Base-by-base conservation (phyloP, 768 basidiomycete species). In the Lactarius psammicola region DNA sequence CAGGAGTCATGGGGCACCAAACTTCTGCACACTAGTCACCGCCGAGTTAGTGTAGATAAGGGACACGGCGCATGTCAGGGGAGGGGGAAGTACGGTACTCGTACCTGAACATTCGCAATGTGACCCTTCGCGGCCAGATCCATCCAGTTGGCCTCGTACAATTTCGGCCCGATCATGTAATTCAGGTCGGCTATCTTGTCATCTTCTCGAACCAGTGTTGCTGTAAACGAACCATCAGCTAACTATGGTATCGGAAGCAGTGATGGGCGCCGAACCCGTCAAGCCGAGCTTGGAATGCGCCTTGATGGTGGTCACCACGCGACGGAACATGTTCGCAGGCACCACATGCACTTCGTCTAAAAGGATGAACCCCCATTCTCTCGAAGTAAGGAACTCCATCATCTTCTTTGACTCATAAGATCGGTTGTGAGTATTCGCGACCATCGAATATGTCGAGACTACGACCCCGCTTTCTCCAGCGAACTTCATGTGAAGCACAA, bases 101-200 rank as follows among this genome's bases (percentile, higher is more conserved):
- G 71, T 75, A 95, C 95, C 87, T 98, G 95, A n/a, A 99, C 97
- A 73, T 97, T 98, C 8, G 97, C 97, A 73, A 99, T 99, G 76
- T 99, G 97, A 2, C 97, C 97, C 77, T 98, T 98, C 67, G 94
- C 94, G 60, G 97, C 97, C 71, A 99, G 86, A 76, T 99, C 97
- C 96, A 99, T 98, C 97, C 97, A 99, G 75, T 99, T 99, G 5
- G 97, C 97, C 78, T 99, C 97, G 74, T 99, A 99, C 34, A 99
- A 83, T 77, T 99, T 99, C 11, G 97, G 97, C 8, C 97, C 97
- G 75, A 99, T 98, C 88, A 98, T 92, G 74, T 98, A 99, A 74
- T 98, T 98, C 63, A 99, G 80, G 78, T 99, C 97, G 18, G 90
- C 89, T 73, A 99, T 98, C 80, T 98, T 98, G 76, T 99, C 97